Evolutionary conservation across 2,329 filamentous ascomycete species (phyloP), one percentile per base, ranked within the genome.

Genomic region (Cryphonectria naterciae): DNA sequence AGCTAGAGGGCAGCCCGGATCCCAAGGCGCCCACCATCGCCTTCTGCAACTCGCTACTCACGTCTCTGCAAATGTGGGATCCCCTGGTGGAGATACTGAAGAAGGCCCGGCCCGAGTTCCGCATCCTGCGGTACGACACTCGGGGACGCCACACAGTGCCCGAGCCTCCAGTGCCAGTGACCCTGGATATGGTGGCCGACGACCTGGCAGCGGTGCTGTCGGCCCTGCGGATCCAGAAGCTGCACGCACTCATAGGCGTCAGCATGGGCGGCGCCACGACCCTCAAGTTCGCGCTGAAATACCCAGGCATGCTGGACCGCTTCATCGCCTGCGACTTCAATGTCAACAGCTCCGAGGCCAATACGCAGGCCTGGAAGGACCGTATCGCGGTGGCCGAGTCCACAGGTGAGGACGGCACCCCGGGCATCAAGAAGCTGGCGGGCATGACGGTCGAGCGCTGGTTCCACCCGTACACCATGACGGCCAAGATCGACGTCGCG

Each of bases 241-340:
- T 92, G 0, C 87, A 91, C 46, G 85, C 87, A 0, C 83, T 95
- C 0, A 83, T 96, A 28, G 94, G 94, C 28, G 93, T 97, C 4
- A 93, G 90, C 49, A 89, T 96, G 79, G 94, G 94, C 73, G 94
- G 94, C 67, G 93, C 91, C 2, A 96, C 93, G 1, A 86, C 91
- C 0, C 86, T 96, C 65, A 91, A 92, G 77, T 90, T 92, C 67
- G 91, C 92, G 0, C 86, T 97, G 66, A 85, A 85, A 56, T 86
- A 93, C 75, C 91, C 92, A 0, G 73, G 82, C 1, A 85, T 88
- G 60, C 81, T 94, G 19, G 78, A 76, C 1, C 84, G 84, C 8
- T 92, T 94, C 78, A 83, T 95, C 32, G 86, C 91, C 4, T 95
- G 93, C 79, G 93, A 96, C 80, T 97, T 93, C 77, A 95, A 94